Evolutionary conservation across 2,329 filamentous ascomycete species (phyloP), one percentile per base, ranked within the genome.

Genomic region (Colletotrichum graminicola): DNA sequence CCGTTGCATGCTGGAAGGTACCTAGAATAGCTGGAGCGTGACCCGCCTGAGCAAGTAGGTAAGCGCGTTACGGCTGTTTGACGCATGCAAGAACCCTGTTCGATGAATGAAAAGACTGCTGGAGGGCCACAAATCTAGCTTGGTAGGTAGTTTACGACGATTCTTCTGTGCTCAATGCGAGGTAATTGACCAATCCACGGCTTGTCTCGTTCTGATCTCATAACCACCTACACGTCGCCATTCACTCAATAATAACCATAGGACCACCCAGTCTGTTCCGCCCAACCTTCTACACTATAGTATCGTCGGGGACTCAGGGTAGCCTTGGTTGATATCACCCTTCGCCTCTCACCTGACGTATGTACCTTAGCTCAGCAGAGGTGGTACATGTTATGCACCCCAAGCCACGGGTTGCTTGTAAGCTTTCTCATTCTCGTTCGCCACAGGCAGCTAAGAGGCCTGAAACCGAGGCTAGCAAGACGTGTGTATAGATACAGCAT

Each of bases 31-130:
- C 41, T 39, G 14, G 34, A 64, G 51, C 36, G 34, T 36, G 61
- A 23, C 34, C 52, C 61, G 56, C 52, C 61, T 65, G 32, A 59
- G 52, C 47, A 66, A 29, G 45, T 26, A 66, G n/a, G 45, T 26
- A 16, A 55, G 52, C 43, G 54, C 47, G 66, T 60, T 39, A 49
- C 62, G 47, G 23, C 51, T 60, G 54, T 45, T 60, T 29, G 39
- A 41, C 1, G 43, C 43, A 29, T 51, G 23, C 5, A 16, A 29
- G 23, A 26, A 10, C 16, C 14, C 11, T 26, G 10, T 32, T 52
- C 14, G 26, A 52, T 52, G 18, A 52, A 8, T 18, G 21, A 52
- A 14, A 52, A 26, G 32, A 18, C 21, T 3, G 6, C 26, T 11
- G n/a, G 6, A 12, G 39, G 23, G 39, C 45, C n/a, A 47, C 4